Evolutionary conservation across 2,329 filamentous ascomycete species (phyloP).

Genomic region (Clarireedia sp.): DNA sequence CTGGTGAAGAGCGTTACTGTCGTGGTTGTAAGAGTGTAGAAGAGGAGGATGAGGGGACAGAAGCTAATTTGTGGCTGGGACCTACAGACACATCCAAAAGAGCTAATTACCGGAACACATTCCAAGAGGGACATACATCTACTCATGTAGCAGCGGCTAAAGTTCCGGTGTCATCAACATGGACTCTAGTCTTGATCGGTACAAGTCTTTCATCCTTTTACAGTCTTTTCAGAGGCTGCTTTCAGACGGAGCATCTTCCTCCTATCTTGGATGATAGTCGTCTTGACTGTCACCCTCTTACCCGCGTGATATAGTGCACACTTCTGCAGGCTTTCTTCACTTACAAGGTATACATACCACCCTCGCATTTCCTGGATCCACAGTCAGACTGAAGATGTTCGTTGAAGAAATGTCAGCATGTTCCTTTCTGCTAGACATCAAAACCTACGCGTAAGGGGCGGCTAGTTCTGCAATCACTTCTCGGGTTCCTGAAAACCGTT

Average conservation of each 20-base stretch:
- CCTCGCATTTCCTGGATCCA: background rate
- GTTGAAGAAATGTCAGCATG: too few species aligned
- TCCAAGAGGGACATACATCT: background rate
- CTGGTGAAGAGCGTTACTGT: background rate
- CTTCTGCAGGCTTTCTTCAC: background rate
- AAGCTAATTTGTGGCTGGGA: conserved; percentile 7
- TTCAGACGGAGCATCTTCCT: too few species aligned
- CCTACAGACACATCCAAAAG: background rate
- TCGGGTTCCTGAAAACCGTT: too few species aligned
- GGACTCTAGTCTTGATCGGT: too few species aligned
- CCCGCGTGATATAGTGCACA: background rate
- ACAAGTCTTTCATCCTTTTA: too few species aligned
- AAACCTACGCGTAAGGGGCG: too few species aligned
- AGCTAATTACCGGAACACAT: conserved; percentile 4
- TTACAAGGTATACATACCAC: background rate
- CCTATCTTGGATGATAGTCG: too few species aligned
- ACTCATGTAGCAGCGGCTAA: background rate
- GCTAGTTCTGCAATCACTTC: too few species aligned
- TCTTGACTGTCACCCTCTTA: background rate
- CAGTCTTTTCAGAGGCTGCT: too few species aligned
- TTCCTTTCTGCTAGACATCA: too few species aligned
- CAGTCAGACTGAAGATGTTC: too few species aligned
- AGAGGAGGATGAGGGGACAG: background rate
- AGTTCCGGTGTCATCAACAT: too few species aligned
- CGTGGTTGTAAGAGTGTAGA: background rate